These are phyloP conservation scores for Rhizomucor pusillus DNA, from an alignment of 371 early-diverging fungal species.

Conservation along the genomic window DNA sequence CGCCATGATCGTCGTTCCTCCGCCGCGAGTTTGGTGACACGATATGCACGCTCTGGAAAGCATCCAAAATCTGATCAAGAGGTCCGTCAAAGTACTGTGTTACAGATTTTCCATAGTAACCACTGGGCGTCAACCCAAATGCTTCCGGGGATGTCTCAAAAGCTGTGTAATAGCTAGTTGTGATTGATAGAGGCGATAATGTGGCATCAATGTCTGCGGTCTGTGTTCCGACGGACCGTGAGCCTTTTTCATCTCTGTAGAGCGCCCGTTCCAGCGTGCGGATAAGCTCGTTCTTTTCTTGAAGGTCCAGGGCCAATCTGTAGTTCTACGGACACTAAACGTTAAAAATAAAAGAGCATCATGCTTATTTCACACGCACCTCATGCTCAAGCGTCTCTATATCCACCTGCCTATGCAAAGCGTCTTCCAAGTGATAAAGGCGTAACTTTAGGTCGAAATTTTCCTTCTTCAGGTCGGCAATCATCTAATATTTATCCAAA, in stretches of 20 bases:
- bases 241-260: not conserved
- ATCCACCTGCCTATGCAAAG: conserved; percentile 1
- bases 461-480: conserved; percentile 43
- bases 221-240: conserved; percentile 14
- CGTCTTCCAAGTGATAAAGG: conserved; percentile 31
- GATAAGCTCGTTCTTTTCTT: conserved; percentile 5
- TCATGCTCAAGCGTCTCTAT: conserved; percentile 1
- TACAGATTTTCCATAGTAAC: not conserved
- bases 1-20: no score
- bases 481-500: conserved; percentile 20
- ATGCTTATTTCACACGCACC: not conserved
- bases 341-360: not conserved
- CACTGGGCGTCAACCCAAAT: conserved; percentile 10
- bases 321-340: conserved; percentile 9
- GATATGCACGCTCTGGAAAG: conserved; percentile 15
- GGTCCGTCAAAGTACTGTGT: not conserved
- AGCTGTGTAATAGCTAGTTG: conserved; percentile 6
- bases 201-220: conserved; percentile 2
- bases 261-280: conserved; percentile 6
- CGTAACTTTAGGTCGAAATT: conserved; percentile 46
- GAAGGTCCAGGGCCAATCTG: conserved; percentile 11
- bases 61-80: conserved; percentile 8
- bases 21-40: not conserved
- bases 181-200: not conserved
- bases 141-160: conserved; percentile 22